Percentiles rank a stretch among this genome's conserved stretches.
These are phyloP conservation scores for Tetrahymena thermophila DNA, from an alignment of 73 alveolate genomes.

Conservation along the genomic window DNA sequence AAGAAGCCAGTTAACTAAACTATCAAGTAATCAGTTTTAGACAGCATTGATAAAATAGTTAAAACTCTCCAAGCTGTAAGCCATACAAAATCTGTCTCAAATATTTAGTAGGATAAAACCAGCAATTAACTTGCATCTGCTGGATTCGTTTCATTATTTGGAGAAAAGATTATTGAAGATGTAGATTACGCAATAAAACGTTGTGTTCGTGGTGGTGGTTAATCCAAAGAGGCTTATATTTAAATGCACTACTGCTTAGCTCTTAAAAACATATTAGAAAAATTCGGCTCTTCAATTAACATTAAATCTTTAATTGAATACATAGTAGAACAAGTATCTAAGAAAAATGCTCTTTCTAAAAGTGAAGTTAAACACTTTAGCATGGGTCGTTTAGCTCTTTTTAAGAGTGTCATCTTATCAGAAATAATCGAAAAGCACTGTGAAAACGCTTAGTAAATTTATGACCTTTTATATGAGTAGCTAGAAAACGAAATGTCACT, in stretches of 20 bases:
- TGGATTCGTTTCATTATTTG: neutral
- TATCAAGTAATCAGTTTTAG: neutral
- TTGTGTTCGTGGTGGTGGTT: conserved; percentile 1
- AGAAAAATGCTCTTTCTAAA: neutral
- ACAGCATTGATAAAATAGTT: neutral
- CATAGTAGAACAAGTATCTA: neutral
- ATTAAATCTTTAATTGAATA: neutral
- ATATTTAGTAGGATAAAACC: neutral
- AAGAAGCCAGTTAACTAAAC: neutral
- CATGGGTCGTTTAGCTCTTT: neutral
- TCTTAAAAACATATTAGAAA: neutral
- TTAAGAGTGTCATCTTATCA: neutral
- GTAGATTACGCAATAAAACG: neutral
- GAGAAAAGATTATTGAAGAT: neutral
- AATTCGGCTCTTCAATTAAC: neutral
- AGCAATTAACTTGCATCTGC: neutral
- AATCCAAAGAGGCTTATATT: neutral
- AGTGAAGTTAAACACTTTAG: neutral
- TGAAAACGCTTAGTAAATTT: neutral
- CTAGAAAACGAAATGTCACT: neutral
- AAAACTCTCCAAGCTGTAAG: neutral
- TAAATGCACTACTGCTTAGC: neutral
- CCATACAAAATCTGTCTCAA: neutral
- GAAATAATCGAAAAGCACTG: neutral
- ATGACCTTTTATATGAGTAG: neutral